Evolutionary conservation across 1,284 basidiomycete genomes (phyloP).

Genomic region (Marasmius tenuissimus): DNA sequence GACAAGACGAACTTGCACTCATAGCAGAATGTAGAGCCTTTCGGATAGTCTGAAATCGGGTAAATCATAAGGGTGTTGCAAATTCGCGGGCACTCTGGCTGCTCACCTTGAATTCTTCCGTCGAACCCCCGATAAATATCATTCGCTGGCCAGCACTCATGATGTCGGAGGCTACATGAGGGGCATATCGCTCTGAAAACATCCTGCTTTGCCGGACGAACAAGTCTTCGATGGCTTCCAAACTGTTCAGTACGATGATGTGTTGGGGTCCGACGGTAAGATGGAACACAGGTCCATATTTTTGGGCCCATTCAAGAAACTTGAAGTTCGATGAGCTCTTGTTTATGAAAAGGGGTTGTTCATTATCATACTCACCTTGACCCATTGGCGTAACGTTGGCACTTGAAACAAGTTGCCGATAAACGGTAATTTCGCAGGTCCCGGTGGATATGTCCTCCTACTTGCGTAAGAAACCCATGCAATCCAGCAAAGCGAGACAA

Average conservation of each 20-base stretch:
- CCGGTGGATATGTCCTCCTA: constrained; percentile 1
- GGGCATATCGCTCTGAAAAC: background rate
- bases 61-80: background rate
- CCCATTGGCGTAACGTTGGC: background rate
- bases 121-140: background rate
- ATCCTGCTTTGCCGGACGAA: background rate
- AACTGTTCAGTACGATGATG: background rate
- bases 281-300: background rate
- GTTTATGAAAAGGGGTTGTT: background rate
- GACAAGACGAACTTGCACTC: background rate
- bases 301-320: background rate
- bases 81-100: background rate
- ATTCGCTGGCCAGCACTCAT: background rate
- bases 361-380: background rate
- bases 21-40: background rate
- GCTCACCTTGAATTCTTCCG: constrained; percentile 1
- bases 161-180: background rate
- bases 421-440: background rate
- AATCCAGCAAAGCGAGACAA: background rate
- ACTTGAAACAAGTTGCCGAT: constrained; percentile 3
- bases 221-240: background rate
- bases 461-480: background rate
- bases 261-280: background rate
- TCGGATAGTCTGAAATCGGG: background rate
- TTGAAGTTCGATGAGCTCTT: background rate